Evolutionary conservation across 805 yeast species (phyloP), one percentile per base, ranked within the genome.

Genomic region (Yarrowia osloensis): DNA sequence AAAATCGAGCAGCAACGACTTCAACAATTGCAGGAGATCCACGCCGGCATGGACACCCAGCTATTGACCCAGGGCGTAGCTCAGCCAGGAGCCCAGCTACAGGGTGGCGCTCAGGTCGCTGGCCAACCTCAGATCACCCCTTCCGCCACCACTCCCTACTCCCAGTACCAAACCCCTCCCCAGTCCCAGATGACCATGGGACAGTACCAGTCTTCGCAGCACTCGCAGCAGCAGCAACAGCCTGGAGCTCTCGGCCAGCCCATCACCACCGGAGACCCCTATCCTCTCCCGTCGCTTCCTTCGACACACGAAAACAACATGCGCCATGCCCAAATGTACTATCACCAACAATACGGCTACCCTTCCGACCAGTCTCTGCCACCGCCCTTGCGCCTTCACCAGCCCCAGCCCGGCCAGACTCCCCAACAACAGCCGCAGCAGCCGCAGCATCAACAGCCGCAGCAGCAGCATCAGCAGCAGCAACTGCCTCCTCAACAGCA

Each of bases 1-100:
- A 71, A 73, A 61, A 70, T 69, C 17, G 70, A 69, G 63, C 63
- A 57, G n/a, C 63, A 57, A 15, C 47, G 63, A 7, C 63, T 57
- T 19, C 63, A 57, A n/a, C 63, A 57, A 37, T 37, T 57, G 47
- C 63, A 57, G 63, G 49, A 57, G 63, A 57, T 57, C 49, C 47
- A 57, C 49, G 62, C 50, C 67, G 67, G 59, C 68, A 68, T 35
- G 39, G 61, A 44, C 68, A 35, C 67, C 42, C 69, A 69, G 47
- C 61, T 54, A 4, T 26, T 54, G 44, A 54, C 61, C 44, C 61
- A 54, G 33, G 44, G 44, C 8, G 61, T 54, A 15, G 57, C 57
- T 21, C 57, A 50, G 57, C 37, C 40, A 11, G 39, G n/a, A 49
- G 26, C 40, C 19, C 50, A 46, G 50, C 49, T 24, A 9, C 49